Base-by-base conservation (phyloP, 768 basidiomycete species). In the Neoboletus subvelutipes region DNA sequence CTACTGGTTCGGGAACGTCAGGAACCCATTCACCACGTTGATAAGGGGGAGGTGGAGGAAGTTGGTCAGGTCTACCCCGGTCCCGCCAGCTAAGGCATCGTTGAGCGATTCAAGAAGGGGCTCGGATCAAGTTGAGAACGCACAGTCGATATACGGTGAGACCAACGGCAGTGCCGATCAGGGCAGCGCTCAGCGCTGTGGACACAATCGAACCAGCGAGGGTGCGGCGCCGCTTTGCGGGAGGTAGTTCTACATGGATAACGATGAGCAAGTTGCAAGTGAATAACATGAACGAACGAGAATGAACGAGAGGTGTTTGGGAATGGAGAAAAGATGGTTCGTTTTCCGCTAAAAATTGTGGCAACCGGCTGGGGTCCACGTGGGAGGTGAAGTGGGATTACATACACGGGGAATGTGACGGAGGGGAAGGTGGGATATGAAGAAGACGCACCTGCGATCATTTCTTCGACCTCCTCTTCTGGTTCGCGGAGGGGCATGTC, bases 101-200 rank as follows among this genome's bases (percentile, higher is more conserved):
- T 57, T 57, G 50, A 56, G 42, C 48, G 22, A 53, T 52, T 56
- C 28, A 36, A 22, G 20, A 47, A 47, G 4, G 40, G 36, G 3
- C 7, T 41, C 13, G 31, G 28, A 29, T 50, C 45, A 52, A 40
- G 26, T 28, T 29, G 55, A 49, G 37, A 34, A 81, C 89, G 77
- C 70, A 92, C 91, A 93, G 76, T 72, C 89, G 83, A 75, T 92
- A 94, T 41, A 92, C 89, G 45, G 90, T 91, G 59, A 92, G 79
- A 57, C 91, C 91, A 50, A 94, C 91, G 17, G 92, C 92, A 22
- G 89, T 87, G 56, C 91, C 89, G 58, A 94, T 89, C 56, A 94
- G 81, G 45, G 90, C 92, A 61, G 91, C 90, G 74, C 82, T 90
- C 73, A 93, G 76, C 54, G 92, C 91, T 33, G 90, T 89, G 17